Conservation (phyloP, 805 yeast genomes). For the Pichia deserticola region DNA sequence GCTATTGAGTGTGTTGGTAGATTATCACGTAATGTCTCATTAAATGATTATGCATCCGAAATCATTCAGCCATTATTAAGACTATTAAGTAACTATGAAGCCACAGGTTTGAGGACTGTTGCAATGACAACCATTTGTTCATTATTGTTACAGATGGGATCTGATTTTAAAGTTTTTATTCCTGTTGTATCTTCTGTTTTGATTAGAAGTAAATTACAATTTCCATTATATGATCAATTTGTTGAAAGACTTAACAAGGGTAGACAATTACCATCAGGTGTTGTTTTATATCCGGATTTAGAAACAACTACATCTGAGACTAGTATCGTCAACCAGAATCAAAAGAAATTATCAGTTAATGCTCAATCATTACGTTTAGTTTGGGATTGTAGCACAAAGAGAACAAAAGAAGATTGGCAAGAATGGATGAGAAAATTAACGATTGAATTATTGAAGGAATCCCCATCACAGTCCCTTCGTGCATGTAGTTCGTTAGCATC, state of each 20-base stretch:
- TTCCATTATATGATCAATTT: slow-evolving; percentile 70
- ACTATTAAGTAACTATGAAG: slow-evolving; percentile 36
- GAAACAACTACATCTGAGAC: slow-evolving; percentile 36
- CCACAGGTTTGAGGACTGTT: slow-evolving; percentile 53
- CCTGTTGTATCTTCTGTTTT: slow-evolving; percentile 71
- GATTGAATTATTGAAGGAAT: slow-evolving; percentile 79
- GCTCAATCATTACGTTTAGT: slow-evolving; percentile 62
- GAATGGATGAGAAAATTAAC: slow-evolving; percentile 91
- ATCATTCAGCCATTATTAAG: slow-evolving; percentile 81
- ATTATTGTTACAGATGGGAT: slow-evolving; percentile 70
- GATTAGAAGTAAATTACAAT: slow-evolving; percentile 55
- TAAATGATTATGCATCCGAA: slow-evolving; percentile 85
- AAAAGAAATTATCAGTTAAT: slow-evolving; percentile 66
- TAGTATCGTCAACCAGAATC: slow-evolving; percentile 56
- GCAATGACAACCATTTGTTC: slow-evolving; percentile 77
- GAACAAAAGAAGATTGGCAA: slow-evolving; percentile 95
- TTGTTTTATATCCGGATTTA: slow-evolving; percentile 59
- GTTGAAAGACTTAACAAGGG: slow-evolving; percentile 71
- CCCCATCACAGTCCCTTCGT: slow-evolving; percentile 89
- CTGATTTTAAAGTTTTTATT: slow-evolving; percentile 77
- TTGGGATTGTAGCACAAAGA: slow-evolving; percentile 87
- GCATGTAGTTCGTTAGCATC: slow-evolving; percentile 89
- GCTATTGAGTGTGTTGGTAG: slow-evolving; percentile 83
- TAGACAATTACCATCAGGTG: slow-evolving; percentile 77
- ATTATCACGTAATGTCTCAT: slow-evolving; percentile 59